Evolutionary conservation across 1,139 yeast species (phyloP), one percentile per base, ranked within the genome.

Genomic region (Pichia sp.): DNA sequence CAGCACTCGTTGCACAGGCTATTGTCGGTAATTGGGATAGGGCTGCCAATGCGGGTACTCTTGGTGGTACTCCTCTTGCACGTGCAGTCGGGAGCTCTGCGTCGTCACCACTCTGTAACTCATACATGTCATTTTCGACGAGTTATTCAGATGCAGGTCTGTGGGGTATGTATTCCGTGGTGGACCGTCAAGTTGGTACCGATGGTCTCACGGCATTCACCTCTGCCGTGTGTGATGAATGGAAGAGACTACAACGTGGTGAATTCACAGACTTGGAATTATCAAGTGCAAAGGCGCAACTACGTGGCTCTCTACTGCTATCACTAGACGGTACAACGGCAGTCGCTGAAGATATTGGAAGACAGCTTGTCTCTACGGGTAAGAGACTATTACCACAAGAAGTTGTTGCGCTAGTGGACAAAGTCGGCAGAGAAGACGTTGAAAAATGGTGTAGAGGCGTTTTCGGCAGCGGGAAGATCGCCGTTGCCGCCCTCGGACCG

Each of bases 21-120:
- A 83, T 91, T 44, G 81, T 91, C 33, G 98, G 98, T 29, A 85
- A 88, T 53, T 91, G 97, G 97, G 98, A 91, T 60, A 77, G 98
- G 55, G 80, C 96, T 9, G 65, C 82, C 44, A n/a, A 91, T 59
- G 71, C 91, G 47, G 87, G 88, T 13, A 84, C 87, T 1, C 22
- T 30, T 1, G 84, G 86, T 2, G 22, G 33, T 3, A 77, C 87
- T 0, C 85, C 91, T 6, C 71, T 91, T 42, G 86, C 94, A 3
- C 78, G 79, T 22, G 79, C 88, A 14, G 81, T 85, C 27, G 22
- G 30, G 12, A 21, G 24, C 45, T 74, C 80, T 36, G 52, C 50
- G 29, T 58, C 56, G n/a, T 63, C 64, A 24, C 80, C 84, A 7
- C 67, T 87, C 42, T 96, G 96, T 36, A 91, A 91, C 62, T 83